Percentiles rank a stretch among this genome's conserved stretches.
Evolutionary conservation across 2,329 filamentous ascomycete genomes (phyloP).

Genomic region (Botrytis squamosa): DNA sequence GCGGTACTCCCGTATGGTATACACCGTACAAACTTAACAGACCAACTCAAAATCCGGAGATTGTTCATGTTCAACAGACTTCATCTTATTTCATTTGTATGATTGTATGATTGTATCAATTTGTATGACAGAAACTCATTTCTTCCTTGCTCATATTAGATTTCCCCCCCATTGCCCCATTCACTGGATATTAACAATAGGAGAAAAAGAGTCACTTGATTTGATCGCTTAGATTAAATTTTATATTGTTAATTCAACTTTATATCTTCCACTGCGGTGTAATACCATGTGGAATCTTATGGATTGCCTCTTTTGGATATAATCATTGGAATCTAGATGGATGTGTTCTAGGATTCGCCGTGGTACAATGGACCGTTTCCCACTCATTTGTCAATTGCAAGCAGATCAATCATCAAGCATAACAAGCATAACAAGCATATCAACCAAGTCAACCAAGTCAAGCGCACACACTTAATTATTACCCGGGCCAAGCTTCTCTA

Average conservation of each 20-base stretch:
- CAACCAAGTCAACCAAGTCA: not conserved
- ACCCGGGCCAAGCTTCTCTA: not conserved
- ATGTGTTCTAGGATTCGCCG: not conserved
- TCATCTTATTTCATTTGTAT: constrained; percentile 8
- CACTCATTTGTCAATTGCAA: not conserved
- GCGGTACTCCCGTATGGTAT: not conserved
- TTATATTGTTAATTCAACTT: not conserved
- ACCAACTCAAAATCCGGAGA: not conserved
- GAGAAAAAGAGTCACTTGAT: not conserved
- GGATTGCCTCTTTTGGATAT: constrained; percentile 1
- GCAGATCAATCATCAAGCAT: not conserved
- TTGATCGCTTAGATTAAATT: not conserved
- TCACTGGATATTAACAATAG: not conserved
- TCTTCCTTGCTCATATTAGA: not conserved
- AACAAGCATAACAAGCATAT: not conserved
- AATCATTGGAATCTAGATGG: not conserved
- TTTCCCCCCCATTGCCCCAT: no score
- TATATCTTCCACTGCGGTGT: not conserved
- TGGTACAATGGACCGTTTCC: not conserved
- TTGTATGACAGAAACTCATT: not conserved
- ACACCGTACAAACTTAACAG: not conserved
- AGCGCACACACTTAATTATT: not conserved
- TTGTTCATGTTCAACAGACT: constrained; percentile 3
- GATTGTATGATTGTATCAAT: not conserved
- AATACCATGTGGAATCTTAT: not conserved